phyloP scores from a whole-genome alignment of 176 grass and related monocot species.

The Musa beccarii region DNA sequence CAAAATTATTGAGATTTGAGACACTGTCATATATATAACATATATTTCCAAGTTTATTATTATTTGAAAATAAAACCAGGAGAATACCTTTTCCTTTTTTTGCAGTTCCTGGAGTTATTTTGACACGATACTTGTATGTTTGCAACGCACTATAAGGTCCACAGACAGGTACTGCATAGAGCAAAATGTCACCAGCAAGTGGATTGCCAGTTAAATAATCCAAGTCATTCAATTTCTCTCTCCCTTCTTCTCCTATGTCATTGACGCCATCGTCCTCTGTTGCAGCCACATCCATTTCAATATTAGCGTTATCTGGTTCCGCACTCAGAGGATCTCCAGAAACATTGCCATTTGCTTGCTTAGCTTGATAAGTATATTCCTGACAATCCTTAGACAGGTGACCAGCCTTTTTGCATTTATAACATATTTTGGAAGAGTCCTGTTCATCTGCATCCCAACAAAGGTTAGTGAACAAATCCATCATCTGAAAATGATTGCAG shows the following conservation, averaged over 20 bases:
- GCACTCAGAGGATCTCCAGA: slow-evolving; percentile 4
- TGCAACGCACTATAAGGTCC: slow-evolving; percentile 86
- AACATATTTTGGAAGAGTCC: slow-evolving; percentile 66
- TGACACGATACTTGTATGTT: slow-evolving; percentile 91
- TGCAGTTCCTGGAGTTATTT: slow-evolving; percentile 85
- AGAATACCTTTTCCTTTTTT: slow-evolving; percentile 93
- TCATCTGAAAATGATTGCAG: neutral
- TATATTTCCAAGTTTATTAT: too few relatives aligned
- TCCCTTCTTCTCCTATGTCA: slow-evolving; percentile 75
- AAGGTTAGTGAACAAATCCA: neutral
- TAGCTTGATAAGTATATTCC: slow-evolving; percentile 41
- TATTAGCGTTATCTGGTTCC: neutral
- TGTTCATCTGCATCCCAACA: slow-evolving; percentile 43
- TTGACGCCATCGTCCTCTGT: slow-evolving; percentile 49
- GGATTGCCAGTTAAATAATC: slow-evolving; percentile 89
- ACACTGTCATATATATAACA: too few relatives aligned
- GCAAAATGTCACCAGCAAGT: slow-evolving; percentile 70
- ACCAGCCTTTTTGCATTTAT: slow-evolving; percentile 87
- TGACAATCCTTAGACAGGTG: slow-evolving; percentile 92
- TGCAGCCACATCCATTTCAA: slow-evolving; percentile 28
- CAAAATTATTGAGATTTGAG: too few relatives aligned
- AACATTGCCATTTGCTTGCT: slow-evolving; percentile 23
- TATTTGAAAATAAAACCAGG: neutral
- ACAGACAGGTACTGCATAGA: slow-evolving; percentile 85
- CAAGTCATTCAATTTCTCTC: slow-evolving; percentile 80